Evolutionary conservation across 306 rosid species (phyloP).

Genomic region (Quercus wislizeni): DNA sequence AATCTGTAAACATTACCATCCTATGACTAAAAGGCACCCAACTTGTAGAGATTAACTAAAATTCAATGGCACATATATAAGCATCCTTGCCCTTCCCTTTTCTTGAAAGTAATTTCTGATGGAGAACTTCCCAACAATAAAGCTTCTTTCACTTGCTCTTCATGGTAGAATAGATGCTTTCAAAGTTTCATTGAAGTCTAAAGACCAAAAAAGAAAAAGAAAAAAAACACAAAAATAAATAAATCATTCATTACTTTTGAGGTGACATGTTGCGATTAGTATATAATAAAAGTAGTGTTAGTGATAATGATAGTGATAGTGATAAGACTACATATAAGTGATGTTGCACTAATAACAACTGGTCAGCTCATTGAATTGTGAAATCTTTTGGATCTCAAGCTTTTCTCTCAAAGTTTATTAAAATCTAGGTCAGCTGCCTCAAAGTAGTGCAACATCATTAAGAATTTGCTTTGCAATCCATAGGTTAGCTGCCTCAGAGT

Average conservation of each 20-base stretch:
- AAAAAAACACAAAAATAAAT: no score
- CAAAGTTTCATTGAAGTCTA: neutral
- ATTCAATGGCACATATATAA: neutral
- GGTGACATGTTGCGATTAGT: no score
- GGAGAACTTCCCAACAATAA: neutral
- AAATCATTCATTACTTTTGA: no score
- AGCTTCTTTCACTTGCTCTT: neutral
- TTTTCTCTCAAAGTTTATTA: neutral
- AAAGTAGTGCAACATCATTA: constrained; percentile 31
- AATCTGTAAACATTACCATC: neutral
- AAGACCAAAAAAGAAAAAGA: no score
- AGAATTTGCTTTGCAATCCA: constrained; percentile 56
- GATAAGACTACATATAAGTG: no score
- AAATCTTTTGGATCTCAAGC: no score
- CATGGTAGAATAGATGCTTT: neutral
- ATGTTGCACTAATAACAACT: no score
- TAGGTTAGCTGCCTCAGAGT: constrained; percentile 73
- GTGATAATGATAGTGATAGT: no score
- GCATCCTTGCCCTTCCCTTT: neutral
- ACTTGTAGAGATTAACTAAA: neutral
- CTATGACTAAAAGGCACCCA: neutral
- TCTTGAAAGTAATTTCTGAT: neutral
- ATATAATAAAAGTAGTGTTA: no score
- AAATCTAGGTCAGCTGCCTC: constrained; percentile 56
- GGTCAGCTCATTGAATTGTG: no score